Evolutionary conservation across 805 yeast genomes (phyloP).

Genomic region (Candida nonsorbophila): DNA sequence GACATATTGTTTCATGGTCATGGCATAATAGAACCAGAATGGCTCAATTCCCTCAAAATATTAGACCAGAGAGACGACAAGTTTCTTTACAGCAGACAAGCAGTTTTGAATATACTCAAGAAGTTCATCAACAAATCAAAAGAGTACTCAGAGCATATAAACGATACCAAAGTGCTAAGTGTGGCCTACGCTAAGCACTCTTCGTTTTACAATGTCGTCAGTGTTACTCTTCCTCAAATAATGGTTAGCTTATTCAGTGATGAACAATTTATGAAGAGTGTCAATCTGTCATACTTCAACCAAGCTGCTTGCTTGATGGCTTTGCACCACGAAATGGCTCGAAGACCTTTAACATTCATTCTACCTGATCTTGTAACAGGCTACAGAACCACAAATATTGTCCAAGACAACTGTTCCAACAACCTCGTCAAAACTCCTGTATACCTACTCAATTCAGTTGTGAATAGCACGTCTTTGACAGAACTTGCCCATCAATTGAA

Average conservation of each 20-base stretch:
- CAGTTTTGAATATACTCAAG: slow-evolving; percentile 17
- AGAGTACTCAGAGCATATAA: slow-evolving; percentile 4
- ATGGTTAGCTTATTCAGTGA: no score
- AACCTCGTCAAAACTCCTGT: no score
- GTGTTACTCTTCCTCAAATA: background rate
- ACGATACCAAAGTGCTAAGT: slow-evolving; percentile 10
- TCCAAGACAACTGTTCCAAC: no score
- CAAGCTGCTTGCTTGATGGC: slow-evolving; percentile 25
- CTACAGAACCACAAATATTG: no score
- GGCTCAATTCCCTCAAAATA: slow-evolving; percentile 11
- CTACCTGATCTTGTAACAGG: no score
- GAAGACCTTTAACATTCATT: no score
- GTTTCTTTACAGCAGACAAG: slow-evolving; percentile 11
- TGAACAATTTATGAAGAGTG: no score
- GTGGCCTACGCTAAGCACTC: slow-evolving; percentile 18
- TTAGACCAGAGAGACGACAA: slow-evolving; percentile 19
- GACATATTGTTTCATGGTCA: slow-evolving; percentile 25
- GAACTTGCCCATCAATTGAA: no score
- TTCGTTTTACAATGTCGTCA: slow-evolving; percentile 7
- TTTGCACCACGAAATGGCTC: slow-evolving; percentile 13
- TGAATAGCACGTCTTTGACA: no score
- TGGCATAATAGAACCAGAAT: slow-evolving; percentile 16
- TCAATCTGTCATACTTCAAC: slow-evolving; percentile 14
- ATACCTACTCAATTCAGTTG: no score
- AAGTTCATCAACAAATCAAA: slow-evolving; percentile 17